Base-by-base conservation (phyloP, 352 stramenopile genomes). In the Phytophthora macrochlamydospora region DNA sequence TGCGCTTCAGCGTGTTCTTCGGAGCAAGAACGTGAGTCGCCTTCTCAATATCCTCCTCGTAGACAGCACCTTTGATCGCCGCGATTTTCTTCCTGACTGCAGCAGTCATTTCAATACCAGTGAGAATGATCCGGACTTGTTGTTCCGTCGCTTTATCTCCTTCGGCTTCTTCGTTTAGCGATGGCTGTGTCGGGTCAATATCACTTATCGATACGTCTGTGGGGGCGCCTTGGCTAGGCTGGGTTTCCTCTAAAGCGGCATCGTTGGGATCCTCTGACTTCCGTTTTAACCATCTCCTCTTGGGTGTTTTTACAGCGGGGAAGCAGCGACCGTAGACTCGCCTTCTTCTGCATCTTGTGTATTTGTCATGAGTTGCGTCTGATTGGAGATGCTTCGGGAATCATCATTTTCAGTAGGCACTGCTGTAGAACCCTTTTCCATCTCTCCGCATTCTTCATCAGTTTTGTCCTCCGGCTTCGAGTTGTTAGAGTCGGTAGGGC, bases 11-110 rank as follows among this genome's bases (percentile, higher is more conserved):
- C 40, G 80, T 56, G 32, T 74, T 65, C n/a, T 65, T 68, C 1
- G 76, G 77, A 43, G 72, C 79, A 28, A 89, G 59, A 42, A 89
- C 44, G 48, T 89, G 79, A 29, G 75, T 89, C 37, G 73, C 79
- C 24, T 71, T 70, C 12, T 81, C 63, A 37, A 89, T 62, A 7
- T 81, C 62, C 56, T 78, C 59, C 61, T 89, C 77, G 52, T 82
- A 86, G 2, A 62, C 44, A 28, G 79, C 79, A 24, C 73, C 75
- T 1, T 52, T 37, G 56, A 89, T 83, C 2, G 69, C 62, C 51
- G 72, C 53, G 28, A 89, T 81, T 44, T 85, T 73, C 64, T 77
- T 83, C 38, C 71, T 52, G 40, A 86, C 72, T 1, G 69, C 43
- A 45, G 67, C 59, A 3, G 79, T 82, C 14, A 67, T 60, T 40